Base-by-base conservation (phyloP, 73 alveolate genomes). In the Breviolum minutum region DNA sequence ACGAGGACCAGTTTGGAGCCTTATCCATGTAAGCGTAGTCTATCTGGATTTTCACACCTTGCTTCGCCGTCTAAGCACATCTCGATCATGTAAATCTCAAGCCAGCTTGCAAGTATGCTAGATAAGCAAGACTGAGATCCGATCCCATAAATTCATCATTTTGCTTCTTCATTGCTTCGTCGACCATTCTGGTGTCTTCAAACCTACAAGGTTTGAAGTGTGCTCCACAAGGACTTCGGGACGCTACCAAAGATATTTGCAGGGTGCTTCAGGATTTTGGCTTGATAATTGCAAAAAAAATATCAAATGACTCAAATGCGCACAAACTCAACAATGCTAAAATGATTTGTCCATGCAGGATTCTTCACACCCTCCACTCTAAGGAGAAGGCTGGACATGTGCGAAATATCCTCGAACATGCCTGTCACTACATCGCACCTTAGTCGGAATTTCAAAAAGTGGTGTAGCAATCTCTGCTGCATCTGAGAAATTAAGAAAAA, bases 21-120 rank as follows among this genome's bases (percentile, higher is more conserved):
- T 93, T 93, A 92, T 93, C 98, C 98, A 93, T 93, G 92, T 93
- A 93, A n/a, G 98, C 98, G 63, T 93, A 93, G 98, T 93, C 98
- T 7, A 93, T 74, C 32, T 74, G 92, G 83, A 93, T 63, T 79
- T 93, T 93, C 54, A 90, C 87, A 48, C 97, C 97, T 90, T 29
- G 26, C 54, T 32, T 48, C 68, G 13, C 26, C 69, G 0, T 29
- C 62, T 26, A 54, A 6, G 12, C 68, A n/a, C 61, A 84, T 22
- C 27, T 24, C 12, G 22, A 22, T 54, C 22, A 84, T 32, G 29
- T 7, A 84, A 19, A 5, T 22, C 61, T 26, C 9, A 60, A 79
- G 14, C 64, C 14, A 79, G 64, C 27, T 2, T 79, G 64, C 24
- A 32, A 79, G 64, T 27, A 79, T 26, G 22, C 60, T 73, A 48